Base-by-base conservation (phyloP, 1,284 basidiomycete genomes). In the Microbotryum scabiosae region DNA sequence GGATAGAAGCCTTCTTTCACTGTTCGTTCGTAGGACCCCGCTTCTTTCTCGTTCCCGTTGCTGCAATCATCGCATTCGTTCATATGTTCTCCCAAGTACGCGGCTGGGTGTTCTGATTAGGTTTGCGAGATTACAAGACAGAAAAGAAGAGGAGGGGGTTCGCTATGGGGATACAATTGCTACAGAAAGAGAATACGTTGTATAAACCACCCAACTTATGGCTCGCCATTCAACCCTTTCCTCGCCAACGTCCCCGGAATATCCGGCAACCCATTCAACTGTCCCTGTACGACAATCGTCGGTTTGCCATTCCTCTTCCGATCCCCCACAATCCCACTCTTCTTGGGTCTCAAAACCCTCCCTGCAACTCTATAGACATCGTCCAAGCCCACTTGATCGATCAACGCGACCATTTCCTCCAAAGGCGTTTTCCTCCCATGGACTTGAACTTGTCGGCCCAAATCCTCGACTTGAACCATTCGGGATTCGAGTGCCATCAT, bases 401-500 rank as follows among this genome's bases (percentile, higher is more conserved):
- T 91, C 74, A 85, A 86, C 14, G 82, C 84, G 63, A 87, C 88
- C 94, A 97, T 97, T 75, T 97, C 92, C 36, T 85, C 82, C 26
- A 94, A 82, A 5, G 87, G 84, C 50, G 97, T 82, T 75, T 89
- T 92, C 71, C 87, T 84, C 59, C 86, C 84, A 72, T 96, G 90
- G n/a, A 94, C 88, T 69, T 97, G 84, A 47, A 94, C 83, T 84
- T 96, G 78, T 23, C 76, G 73, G n/a, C 88, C 88, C 18, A 90
- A 79, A 76, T 92, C 90, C 75, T 94, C 91, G 1, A 93, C 90
- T 72, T 91, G 90, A 3, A 97, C 85, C 26, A 89, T 79, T 45
- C 90, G 79, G 71, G 89, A 92, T 79, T 98, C 94, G 50, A 97
- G 78, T 5, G 91, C 90, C 94, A 97, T 97, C 77, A 94, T 88